Percentiles rank a stretch among this genome's conserved stretches.
These are phyloP conservation scores for Trichocladium uniseriatum DNA, from an alignment of 495 filamentous ascomycete genomes.

Conservation along the genomic window DNA sequence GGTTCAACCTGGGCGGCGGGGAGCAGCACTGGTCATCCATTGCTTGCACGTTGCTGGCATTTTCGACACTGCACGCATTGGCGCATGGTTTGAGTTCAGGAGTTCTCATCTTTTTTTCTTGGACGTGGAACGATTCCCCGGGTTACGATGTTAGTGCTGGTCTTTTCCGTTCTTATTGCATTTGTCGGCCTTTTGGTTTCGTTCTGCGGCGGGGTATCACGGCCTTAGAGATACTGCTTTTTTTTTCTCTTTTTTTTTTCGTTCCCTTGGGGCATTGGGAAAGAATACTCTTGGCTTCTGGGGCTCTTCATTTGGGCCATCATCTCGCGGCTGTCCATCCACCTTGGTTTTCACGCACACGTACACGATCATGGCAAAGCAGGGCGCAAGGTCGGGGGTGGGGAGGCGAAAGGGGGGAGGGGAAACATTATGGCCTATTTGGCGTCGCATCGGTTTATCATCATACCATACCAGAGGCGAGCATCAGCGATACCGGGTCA, in stretches of 20 bases:
- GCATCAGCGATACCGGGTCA: constrained; percentile 6
- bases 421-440: constrained; percentile 3
- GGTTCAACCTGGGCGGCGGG: neutral
- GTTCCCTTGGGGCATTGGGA: constrained; percentile 5
- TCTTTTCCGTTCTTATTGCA: constrained; percentile 6
- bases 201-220: constrained; percentile 6
- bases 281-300: constrained; percentile 12
- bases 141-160: neutral
- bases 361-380: constrained; percentile 19
- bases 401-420: constrained; percentile 6
- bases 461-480: constrained; percentile 12
- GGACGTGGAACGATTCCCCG: constrained; percentile 15
- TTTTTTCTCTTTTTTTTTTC: neutral
- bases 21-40: neutral
- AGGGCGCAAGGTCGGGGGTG: constrained; percentile 11
- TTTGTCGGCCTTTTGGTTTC: constrained; percentile 6
- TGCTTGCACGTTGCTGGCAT: constrained; percentile 5
- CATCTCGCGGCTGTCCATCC: constrained; percentile 17
- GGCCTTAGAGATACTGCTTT: constrained; percentile 14
- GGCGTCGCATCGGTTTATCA: constrained; percentile 16
- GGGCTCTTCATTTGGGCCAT: constrained; percentile 15
- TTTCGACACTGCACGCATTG: constrained; percentile 11
- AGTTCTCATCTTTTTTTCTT: constrained; percentile 9
- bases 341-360: constrained; percentile 20
- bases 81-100: constrained; percentile 16